Conservation (phyloP, 352 stramenopile species). For the Lagenidium giganteum region DNA sequence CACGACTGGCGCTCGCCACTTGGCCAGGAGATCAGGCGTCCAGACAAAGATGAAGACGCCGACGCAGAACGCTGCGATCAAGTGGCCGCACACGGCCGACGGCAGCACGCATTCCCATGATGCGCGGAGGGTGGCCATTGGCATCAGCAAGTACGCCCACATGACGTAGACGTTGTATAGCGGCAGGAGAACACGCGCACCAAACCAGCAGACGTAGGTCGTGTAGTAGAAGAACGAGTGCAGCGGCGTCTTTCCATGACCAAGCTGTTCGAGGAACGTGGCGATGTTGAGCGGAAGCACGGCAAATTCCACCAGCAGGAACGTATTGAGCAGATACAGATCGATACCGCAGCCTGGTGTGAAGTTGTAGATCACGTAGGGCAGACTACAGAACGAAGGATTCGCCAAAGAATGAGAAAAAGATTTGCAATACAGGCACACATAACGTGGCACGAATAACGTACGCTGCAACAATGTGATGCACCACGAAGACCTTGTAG, state of each 20-base stretch:
- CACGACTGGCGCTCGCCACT: constrained; percentile 58
- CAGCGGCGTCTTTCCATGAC: constrained; percentile 50
- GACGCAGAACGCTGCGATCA: constrained; percentile 79
- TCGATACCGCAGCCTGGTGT: constrained; percentile 65
- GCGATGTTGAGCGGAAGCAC: constrained; percentile 80
- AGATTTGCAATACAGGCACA: background rate
- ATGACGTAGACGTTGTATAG: constrained; percentile 80
- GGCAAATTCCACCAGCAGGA: constrained; percentile 80
- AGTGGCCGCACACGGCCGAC: constrained; percentile 62
- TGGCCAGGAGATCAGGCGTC: constrained; percentile 76
- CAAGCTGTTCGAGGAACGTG: constrained; percentile 75
- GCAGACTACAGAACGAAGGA: constrained; percentile 29
- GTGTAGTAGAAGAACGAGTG: constrained; percentile 68
- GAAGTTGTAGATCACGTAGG: constrained; percentile 83
- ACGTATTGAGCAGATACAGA: constrained; percentile 74
- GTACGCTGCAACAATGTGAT: constrained; percentile 78
- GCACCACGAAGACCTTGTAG: constrained; percentile 73
- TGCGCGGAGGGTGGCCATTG: no score
- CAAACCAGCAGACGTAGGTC: constrained; percentile 77
- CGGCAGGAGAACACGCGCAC: constrained; percentile 63
- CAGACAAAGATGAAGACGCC: constrained; percentile 80
- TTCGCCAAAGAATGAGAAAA: background rate
- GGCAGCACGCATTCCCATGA: constrained; percentile 58
- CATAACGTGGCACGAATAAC: constrained; percentile 10
- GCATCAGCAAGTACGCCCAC: no score